These are phyloP conservation scores for Aspergillus novoparasiticus DNA, from an alignment of 2,329 filamentous ascomycete genomes.

Conservation along the genomic window DNA sequence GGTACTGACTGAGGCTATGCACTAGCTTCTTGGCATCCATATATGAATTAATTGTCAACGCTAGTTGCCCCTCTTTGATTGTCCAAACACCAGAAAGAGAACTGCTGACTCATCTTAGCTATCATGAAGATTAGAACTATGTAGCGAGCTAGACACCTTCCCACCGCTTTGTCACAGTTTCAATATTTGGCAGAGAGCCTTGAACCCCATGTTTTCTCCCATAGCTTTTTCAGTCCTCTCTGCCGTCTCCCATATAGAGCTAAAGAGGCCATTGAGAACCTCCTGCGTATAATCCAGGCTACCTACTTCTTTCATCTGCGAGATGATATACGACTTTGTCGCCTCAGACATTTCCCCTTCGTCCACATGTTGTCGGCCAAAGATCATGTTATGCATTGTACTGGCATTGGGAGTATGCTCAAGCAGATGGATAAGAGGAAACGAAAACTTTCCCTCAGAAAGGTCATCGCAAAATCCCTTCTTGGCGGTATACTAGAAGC, in stretches of 20 bases:
- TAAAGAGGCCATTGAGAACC: neutral
- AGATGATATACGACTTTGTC: slow-evolving; percentile 5
- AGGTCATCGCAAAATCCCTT: slow-evolving; percentile 49
- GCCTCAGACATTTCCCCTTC: neutral
- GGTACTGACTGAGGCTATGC: no score
- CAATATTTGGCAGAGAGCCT: slow-evolving; percentile 1
- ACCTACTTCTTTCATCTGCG: slow-evolving; percentile 1
- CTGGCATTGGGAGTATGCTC: neutral
- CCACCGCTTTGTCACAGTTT: neutral
- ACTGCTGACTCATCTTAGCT: no score
- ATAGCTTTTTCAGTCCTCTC: neutral
- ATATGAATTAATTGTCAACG: no score
- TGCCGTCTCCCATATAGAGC: neutral
- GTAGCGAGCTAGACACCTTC: neutral
- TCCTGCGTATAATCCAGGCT: slow-evolving; percentile 1
- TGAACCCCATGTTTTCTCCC: slow-evolving; percentile 1
- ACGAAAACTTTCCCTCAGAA: slow-evolving; percentile 47
- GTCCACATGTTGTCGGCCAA: neutral
- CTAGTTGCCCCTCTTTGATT: no score
- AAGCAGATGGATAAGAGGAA: slow-evolving; percentile 27
- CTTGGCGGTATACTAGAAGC: slow-evolving; percentile 33
- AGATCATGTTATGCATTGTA: neutral
- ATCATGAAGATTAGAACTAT: no score
- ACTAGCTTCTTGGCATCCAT: no score
- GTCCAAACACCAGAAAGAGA: no score